Base-by-base conservation (phyloP, 345 rosid species). In the Gossypium australe region DNA sequence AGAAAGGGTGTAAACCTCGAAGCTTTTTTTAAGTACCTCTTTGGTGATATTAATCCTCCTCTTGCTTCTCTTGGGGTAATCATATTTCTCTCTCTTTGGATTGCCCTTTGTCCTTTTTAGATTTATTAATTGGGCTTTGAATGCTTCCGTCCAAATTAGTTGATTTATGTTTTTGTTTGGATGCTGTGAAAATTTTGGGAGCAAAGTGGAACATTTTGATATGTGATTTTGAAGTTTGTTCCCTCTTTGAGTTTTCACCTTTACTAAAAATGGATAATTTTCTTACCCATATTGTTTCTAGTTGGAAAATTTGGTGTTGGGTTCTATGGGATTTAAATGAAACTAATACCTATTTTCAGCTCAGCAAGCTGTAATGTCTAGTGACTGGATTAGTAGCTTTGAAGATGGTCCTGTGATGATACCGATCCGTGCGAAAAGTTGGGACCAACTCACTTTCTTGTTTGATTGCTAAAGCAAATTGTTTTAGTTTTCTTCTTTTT, bases 11-110 rank as follows among this genome's bases (percentile, higher is more conserved):
- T 91, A 52, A 75, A 82, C 58, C 90, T 89, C 58, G 97, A 89
- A 71, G 87, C 73, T 58, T 91, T 91, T 73, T 91, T 91, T 63
- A 87, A 86, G 83, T 91, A 85, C 82, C 87, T 91, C 17, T 86
- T 85, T n/a, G 82, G 83, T 53, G 85, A 82, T 20, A 5, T 9
- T 9, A 91, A 91, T 66, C 83, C 86, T 81, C 94, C 92, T 58
- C 79, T 89, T 75, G 81, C 80, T 72, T 78, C 76, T 59, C 75
- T 22, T 17, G 86, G 77, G 90, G 97, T 91, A 75, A 75, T 3
- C 9, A 52, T 24, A 67, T 29, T 22, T 17, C 58, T 7, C 62
- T 9, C n/a, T 58, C 44, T 47, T 18, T 67, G 25, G 44, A 8
- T n/a, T 73, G 62, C 8, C n/a, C 2, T 7, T 22, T 76, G 51